These are phyloP conservation scores for Cyphellophora attinorum DNA, from an alignment of 2,329 filamentous ascomycete species.

Conservation along the genomic window DNA sequence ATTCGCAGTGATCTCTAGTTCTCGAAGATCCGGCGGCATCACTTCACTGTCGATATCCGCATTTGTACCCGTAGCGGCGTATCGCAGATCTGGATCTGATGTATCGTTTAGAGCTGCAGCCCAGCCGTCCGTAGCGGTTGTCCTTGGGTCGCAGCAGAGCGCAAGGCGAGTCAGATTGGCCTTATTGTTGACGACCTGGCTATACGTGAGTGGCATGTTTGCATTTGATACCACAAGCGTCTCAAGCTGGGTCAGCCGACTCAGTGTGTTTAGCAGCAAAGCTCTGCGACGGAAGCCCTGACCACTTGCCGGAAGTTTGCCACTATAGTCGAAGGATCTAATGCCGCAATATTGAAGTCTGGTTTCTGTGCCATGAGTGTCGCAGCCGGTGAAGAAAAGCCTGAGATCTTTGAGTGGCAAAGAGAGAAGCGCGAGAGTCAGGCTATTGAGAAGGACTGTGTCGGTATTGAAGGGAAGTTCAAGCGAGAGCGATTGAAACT, in stretches of 20 bases:
- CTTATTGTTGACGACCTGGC: conserved; percentile 12
- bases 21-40: neutral
- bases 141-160: conserved; percentile 9
- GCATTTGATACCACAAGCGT: conserved; percentile 13
- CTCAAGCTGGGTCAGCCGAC: conserved; percentile 6
- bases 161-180: conserved; percentile 9
- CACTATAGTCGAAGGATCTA: neutral
- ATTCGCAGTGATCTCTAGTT: neutral
- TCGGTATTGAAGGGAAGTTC: conserved; percentile 9
- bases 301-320: conserved; percentile 7
- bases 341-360: conserved; percentile 3
- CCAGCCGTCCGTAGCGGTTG: neutral
- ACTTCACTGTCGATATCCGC: neutral
- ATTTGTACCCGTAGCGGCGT: neutral
- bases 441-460: conserved; percentile 1
- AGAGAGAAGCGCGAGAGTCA: conserved; percentile 5
- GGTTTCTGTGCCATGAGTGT: conserved; percentile 7
- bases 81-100: neutral
- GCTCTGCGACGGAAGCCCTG: conserved; percentile 5
- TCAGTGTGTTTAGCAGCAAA: conserved; percentile 6
- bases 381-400: conserved; percentile 11
- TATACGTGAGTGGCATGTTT: conserved; percentile 10
- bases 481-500: conserved; percentile 8
- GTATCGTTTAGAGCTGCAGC: neutral
- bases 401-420: conserved; percentile 11